Evolutionary conservation across 495 filamentous ascomycete species (phyloP).

Genomic region (Achaetomiella virescens): DNA sequence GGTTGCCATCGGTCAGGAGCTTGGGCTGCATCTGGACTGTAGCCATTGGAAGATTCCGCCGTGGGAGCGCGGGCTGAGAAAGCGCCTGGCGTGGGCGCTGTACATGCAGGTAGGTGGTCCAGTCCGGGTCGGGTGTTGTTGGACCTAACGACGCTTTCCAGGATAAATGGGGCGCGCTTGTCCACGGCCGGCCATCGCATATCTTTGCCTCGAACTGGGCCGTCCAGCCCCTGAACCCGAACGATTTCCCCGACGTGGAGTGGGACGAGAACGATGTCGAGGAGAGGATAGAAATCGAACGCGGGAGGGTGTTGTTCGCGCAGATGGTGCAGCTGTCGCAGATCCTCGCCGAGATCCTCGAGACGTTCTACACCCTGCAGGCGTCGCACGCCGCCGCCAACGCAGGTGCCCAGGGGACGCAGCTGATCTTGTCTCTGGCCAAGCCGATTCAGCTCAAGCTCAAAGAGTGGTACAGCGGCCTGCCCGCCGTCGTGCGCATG

Average conservation of each 20-base stretch:
- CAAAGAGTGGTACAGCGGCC: conserved; percentile 68
- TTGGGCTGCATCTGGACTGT: conserved; percentile 83
- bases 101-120: conserved; percentile 53
- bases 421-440: conserved; percentile 62
- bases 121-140: not conserved
- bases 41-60: conserved; percentile 79
- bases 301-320: conserved; percentile 60
- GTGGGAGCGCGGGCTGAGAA: conserved; percentile 79
- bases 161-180: conserved; percentile 88
- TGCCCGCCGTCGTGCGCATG: conserved; percentile 63
- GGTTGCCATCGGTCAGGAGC: conserved; percentile 71
- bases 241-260: conserved; percentile 67
- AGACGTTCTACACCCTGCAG: conserved; percentile 70
- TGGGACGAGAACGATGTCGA: conserved; percentile 51
- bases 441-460: conserved; percentile 80
- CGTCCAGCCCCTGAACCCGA: conserved; percentile 58
- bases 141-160: conserved; percentile 32
- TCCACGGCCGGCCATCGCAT: conserved; percentile 79
- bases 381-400: conserved; percentile 47
- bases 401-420: conserved; percentile 51
- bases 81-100: conserved; percentile 82
- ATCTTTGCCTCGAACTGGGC: conserved; percentile 79
- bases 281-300: conserved; percentile 58
- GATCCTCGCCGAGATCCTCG: conserved; percentile 71
- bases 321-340: conserved; percentile 70